Conservation (phyloP, 2,329 filamentous ascomycete genomes). For the Drechslerella coelobrocha region DNA sequence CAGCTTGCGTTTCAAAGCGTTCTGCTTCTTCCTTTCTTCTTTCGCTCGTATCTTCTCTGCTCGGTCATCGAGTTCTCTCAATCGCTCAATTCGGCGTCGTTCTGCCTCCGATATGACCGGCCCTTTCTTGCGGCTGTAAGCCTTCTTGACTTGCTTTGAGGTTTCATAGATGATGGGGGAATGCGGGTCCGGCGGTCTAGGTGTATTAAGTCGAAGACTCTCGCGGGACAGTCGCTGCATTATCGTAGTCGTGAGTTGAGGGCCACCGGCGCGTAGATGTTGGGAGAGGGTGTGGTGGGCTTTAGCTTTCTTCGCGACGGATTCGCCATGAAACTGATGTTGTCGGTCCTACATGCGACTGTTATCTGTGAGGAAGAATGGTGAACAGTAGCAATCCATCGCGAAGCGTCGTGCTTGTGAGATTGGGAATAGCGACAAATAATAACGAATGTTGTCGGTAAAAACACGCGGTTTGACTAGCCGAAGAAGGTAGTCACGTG, state of each 20-base stretch:
- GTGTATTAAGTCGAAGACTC: constrained; percentile 26
- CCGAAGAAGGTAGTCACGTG: neutral
- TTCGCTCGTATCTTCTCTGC: constrained; percentile 41
- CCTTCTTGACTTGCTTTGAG: constrained; percentile 46
- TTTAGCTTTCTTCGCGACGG: no score
- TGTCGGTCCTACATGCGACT: no score
- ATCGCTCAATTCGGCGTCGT: constrained; percentile 26
- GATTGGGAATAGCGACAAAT: no score
- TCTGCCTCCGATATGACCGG: constrained; percentile 36
- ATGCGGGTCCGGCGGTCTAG: neutral
- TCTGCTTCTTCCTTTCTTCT: constrained; percentile 45
- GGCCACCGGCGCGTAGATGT: neutral
- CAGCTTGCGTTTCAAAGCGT: constrained; percentile 40
- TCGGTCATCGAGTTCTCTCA: constrained; percentile 35
- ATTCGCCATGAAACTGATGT: constrained; percentile 13
- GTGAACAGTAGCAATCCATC: no score
- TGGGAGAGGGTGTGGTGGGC: neutral
- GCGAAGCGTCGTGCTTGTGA: no score
- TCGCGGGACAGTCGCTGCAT: constrained; percentile 41
- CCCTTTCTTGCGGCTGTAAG: constrained; percentile 26
- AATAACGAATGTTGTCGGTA: neutral
- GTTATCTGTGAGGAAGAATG: no score
- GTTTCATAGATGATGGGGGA: constrained; percentile 41
- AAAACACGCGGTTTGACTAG: neutral
- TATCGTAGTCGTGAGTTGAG: neutral